Percentiles rank a stretch among this genome's conserved stretches.
phyloP scores from a whole-genome alignment of 768 basidiomycete genomes.

The Chlorophyllum brunneum region DNA sequence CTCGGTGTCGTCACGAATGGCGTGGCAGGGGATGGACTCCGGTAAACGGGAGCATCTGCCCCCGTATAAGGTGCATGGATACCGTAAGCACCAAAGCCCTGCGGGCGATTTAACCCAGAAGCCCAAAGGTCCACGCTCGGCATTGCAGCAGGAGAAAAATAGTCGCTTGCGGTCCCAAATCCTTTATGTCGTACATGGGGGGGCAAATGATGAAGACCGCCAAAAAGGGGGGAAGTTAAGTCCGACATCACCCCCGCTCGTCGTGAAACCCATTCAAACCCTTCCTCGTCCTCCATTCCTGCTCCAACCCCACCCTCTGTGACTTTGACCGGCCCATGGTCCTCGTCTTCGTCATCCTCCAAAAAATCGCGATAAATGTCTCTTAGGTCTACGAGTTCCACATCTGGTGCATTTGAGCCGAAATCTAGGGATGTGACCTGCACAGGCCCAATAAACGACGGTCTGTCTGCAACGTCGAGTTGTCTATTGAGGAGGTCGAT shows the following conservation, averaged over 20 bases:
- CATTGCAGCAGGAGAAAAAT: constrained; percentile 47
- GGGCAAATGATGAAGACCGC: constrained; percentile 68
- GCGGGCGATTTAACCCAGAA: constrained; percentile 1
- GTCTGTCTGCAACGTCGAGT: constrained; percentile 66
- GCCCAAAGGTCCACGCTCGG: constrained; percentile 5
- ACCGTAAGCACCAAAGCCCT: neutral
- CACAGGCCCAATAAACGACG: constrained; percentile 93
- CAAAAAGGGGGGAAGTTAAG: constrained; percentile 30
- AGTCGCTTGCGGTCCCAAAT: constrained; percentile 50
- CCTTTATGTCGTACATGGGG: constrained; percentile 66
- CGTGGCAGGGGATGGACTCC: constrained; percentile 31
- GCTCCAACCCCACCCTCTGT: constrained; percentile 31
- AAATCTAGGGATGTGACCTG: constrained; percentile 85
- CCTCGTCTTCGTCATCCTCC: constrained; percentile 71
- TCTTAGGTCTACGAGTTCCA: constrained; percentile 87
- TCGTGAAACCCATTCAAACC: constrained; percentile 79
- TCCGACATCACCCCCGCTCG: constrained; percentile 54
- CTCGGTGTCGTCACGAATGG: constrained; percentile 25
- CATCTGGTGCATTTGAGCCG: constrained; percentile 76
- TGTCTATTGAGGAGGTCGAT: constrained; percentile 77
- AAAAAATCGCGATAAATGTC: constrained; percentile 96
- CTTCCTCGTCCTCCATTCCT: constrained; percentile 58
- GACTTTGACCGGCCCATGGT: constrained; percentile 48
- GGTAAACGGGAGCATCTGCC: constrained; percentile 27
- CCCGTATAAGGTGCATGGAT: constrained; percentile 9